Conservation (phyloP, 495 filamentous ascomycete genomes). For the Corynascus novoguineensis region DNA sequence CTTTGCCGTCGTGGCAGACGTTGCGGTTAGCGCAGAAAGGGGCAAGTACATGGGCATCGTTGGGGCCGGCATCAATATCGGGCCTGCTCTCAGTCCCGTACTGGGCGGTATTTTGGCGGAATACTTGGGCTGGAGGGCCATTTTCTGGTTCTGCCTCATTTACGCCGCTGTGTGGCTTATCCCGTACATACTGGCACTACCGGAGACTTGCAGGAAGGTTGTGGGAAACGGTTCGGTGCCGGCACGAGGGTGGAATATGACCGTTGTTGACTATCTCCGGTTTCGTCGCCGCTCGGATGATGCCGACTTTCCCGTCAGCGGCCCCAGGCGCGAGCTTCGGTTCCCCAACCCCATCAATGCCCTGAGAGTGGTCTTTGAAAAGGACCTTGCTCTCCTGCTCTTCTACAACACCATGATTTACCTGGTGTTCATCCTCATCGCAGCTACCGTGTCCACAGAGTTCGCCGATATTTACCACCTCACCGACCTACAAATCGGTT, state of each 20-base stretch:
- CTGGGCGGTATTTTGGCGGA: constrained; percentile 60
- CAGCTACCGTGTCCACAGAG: constrained; percentile 52
- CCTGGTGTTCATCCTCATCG: constrained; percentile 41
- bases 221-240: constrained; percentile 66
- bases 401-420: constrained; percentile 49
- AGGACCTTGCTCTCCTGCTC: constrained; percentile 47
- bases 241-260: constrained; percentile 50
- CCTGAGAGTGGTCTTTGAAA: constrained; percentile 59
- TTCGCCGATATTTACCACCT: constrained; percentile 59
- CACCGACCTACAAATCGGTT: constrained; percentile 61
- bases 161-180: constrained; percentile 48
- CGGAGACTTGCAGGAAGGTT: constrained; percentile 65
- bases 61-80: constrained; percentile 46
- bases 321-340: constrained; percentile 44
- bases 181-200: constrained; percentile 50
- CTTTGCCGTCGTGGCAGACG: constrained; percentile 58
- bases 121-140: constrained; percentile 62
- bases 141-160: constrained; percentile 73
- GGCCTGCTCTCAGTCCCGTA: constrained; percentile 54
- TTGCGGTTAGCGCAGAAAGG: constrained; percentile 52
- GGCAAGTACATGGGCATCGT: constrained; percentile 57
- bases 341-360: constrained; percentile 69
- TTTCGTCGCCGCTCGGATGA: constrained; percentile 11
- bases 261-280: constrained; percentile 38
- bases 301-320: neutral